These are phyloP conservation scores for Cladobotryum protrusum DNA, from an alignment of 2,329 filamentous ascomycete species.

Conservation along the genomic window DNA sequence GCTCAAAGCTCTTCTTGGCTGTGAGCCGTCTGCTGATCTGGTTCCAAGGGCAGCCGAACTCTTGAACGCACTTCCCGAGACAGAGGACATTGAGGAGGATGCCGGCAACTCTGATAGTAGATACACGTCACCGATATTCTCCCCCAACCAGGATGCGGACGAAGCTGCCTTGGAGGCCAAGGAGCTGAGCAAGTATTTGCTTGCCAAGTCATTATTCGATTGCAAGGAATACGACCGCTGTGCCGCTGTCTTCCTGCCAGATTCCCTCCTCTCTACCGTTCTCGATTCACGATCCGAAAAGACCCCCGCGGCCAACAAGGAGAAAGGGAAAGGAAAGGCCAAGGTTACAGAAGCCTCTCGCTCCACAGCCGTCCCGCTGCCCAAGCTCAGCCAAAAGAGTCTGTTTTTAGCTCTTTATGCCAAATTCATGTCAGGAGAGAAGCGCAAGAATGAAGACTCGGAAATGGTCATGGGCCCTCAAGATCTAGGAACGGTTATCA, in stretches of 20 bases:
- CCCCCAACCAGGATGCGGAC: slow-evolving; percentile 57
- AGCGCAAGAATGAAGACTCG: slow-evolving; percentile 90
- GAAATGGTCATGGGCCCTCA: slow-evolving; percentile 96
- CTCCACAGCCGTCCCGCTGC: slow-evolving; percentile 31
- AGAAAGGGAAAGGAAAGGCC: slow-evolving; percentile 58
- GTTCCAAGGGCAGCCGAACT: slow-evolving; percentile 80
- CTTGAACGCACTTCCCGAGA: slow-evolving; percentile 70
- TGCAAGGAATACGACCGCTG: slow-evolving; percentile 93
- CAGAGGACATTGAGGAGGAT: slow-evolving; percentile 49
- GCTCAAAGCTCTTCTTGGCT: background rate
- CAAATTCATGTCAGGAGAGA: slow-evolving; percentile 88
- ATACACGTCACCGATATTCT: slow-evolving; percentile 42
- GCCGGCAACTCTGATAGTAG: slow-evolving; percentile 23
- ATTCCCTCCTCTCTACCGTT: slow-evolving; percentile 65
- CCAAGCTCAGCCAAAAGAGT: slow-evolving; percentile 76
- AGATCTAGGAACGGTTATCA: slow-evolving; percentile 76
- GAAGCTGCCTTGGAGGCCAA: slow-evolving; percentile 71
- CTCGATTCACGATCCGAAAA: slow-evolving; percentile 43
- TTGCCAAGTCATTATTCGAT: slow-evolving; percentile 93
- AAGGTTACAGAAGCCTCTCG: slow-evolving; percentile 20
- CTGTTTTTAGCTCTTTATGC: slow-evolving; percentile 89
- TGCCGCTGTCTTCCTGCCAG: slow-evolving; percentile 80
- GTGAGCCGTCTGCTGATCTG: slow-evolving; percentile 1
- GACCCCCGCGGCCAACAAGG: slow-evolving; percentile 21
- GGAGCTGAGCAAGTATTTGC: slow-evolving; percentile 76